Percentiles rank a stretch among this genome's conserved stretches.
phyloP scores from a whole-genome alignment of 495 filamentous ascomycete species.

The Aspergillus biplanus region DNA sequence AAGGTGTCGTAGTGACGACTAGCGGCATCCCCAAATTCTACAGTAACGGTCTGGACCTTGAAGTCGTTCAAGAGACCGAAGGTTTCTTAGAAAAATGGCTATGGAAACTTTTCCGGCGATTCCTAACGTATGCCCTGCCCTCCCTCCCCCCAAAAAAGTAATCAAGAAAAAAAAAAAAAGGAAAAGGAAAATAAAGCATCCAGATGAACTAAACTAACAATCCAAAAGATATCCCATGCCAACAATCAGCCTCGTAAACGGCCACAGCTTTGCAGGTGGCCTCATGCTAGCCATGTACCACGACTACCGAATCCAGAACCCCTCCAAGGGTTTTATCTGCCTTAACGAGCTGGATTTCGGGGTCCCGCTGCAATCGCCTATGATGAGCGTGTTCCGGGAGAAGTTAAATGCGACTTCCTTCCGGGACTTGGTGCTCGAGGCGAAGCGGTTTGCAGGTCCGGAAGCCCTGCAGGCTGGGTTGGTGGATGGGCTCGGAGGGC shows the following conservation, averaged over 20 bases:
- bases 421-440: conserved; percentile 69
- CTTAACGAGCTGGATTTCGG: conserved; percentile 81
- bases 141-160: background rate
- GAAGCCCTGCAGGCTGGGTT: conserved; percentile 66
- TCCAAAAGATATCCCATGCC: conserved; percentile 72
- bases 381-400: conserved; percentile 72
- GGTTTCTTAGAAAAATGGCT: conserved; percentile 59
- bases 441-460: conserved; percentile 61
- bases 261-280: conserved; percentile 81
- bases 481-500: conserved; percentile 67
- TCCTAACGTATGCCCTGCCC: conserved; percentile 57
- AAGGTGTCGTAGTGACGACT: conserved; percentile 76
- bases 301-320: conserved; percentile 79
- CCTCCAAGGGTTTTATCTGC: conserved; percentile 67
- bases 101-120: conserved; percentile 59
- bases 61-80: conserved; percentile 51
- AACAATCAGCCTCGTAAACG: conserved; percentile 75
- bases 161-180: background rate
- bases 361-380: conserved; percentile 68
- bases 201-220: no score
- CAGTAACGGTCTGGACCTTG: conserved; percentile 76
- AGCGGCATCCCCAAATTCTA: conserved; percentile 78
- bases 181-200: conserved; percentile 10
- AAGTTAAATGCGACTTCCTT: conserved; percentile 61
- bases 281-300: conserved; percentile 84